These are phyloP conservation scores for Calcarisporium arbuscula DNA, from an alignment of 2,329 filamentous ascomycete species.

Conservation along the genomic window DNA sequence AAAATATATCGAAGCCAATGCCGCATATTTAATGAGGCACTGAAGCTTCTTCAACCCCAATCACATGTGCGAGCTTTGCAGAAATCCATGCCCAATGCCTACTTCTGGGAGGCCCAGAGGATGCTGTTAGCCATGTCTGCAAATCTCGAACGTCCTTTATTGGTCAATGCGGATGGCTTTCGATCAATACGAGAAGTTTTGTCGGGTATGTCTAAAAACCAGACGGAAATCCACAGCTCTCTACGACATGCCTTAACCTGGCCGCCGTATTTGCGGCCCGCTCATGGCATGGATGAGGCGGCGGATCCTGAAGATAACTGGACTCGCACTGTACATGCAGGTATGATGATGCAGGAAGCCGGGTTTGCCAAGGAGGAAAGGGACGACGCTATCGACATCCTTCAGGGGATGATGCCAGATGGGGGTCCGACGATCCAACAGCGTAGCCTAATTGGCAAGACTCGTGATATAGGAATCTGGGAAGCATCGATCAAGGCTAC, in stretches of 20 bases:
- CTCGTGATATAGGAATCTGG: slow-evolving; percentile 34
- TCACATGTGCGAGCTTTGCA: slow-evolving; percentile 16
- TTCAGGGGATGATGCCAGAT: slow-evolving; percentile 46
- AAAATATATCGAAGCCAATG: slow-evolving; percentile 22
- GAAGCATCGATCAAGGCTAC: slow-evolving; percentile 52
- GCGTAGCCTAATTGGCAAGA: slow-evolving; percentile 15
- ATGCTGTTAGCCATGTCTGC: slow-evolving; percentile 47
- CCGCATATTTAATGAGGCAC: slow-evolving; percentile 22
- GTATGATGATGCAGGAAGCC: slow-evolving; percentile 48
- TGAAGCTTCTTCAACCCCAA: slow-evolving; percentile 20
- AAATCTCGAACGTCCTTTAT: slow-evolving; percentile 38
- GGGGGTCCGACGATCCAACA: slow-evolving; percentile 52
- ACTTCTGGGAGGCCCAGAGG: slow-evolving; percentile 51
- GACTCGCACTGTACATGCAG: slow-evolving; percentile 47
- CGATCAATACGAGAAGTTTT: slow-evolving; percentile 48
- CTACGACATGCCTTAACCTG: slow-evolving; percentile 45
- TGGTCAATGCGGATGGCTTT: slow-evolving; percentile 47
- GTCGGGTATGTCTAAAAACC: slow-evolving; percentile 45
- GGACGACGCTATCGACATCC: slow-evolving; percentile 43
- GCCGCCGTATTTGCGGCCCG: slow-evolving; percentile 53
- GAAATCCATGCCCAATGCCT: slow-evolving; percentile 20
- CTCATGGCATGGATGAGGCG: slow-evolving; percentile 54
- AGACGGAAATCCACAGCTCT: slow-evolving; percentile 41
- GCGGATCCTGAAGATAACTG: slow-evolving; percentile 44
- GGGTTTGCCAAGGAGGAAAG: slow-evolving; percentile 43